Base-by-base conservation (phyloP, 352 stramenopile species). In the Phytophthora constricta region DNA sequence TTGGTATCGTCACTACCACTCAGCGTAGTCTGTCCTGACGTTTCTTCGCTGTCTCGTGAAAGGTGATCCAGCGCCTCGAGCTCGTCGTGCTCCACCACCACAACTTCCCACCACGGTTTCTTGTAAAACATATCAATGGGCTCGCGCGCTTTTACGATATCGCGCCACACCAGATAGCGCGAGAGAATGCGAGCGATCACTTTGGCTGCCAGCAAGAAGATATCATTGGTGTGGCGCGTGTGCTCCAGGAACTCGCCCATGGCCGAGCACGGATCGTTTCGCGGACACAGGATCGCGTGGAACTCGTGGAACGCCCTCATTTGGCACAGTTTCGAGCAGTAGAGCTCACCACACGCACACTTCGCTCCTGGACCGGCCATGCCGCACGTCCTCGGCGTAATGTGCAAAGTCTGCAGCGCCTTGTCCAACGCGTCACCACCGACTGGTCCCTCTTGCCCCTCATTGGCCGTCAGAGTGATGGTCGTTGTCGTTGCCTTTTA, bases 101-200 rank as follows among this genome's bases (percentile, higher is more conserved):
- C 81, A 17, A 92, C 81, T 41, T 97, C 89, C 90, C 91, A 97
- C 92, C 92, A 98, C 0, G 82, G 85, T 59, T 95, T 89, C 68
- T 97, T 93, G 69, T 93, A 95, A 68, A 97, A 98, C 79, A 94
- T 93, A 20, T 91, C 77, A 48, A 96, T 96, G 5, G 90, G 84
- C 27, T 84, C 79, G 20, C 84, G 76, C 0, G 84, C 78, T 50
- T 89, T 86, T 25, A 80, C 56, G 9, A 90, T 67, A 57, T 91
- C 78, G 10, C 70, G 73, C 57, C 74, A 82, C 28, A 77, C 73
- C 2, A 94, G 39, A 63, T 79, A 93, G 3, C 80, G 69, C 28
- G 78, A 83, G 0, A 96, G 23, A 2, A 95, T 65, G 8, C 81
- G 79, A 17, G 89, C 86, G 14, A 98, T 80, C 0, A 98, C 88